A percentile compares a stretch with the other conserved stretches of the same genome.
phyloP scores from a whole-genome alignment of 495 filamentous ascomycete genomes.

The Zalerion maritima region DNA sequence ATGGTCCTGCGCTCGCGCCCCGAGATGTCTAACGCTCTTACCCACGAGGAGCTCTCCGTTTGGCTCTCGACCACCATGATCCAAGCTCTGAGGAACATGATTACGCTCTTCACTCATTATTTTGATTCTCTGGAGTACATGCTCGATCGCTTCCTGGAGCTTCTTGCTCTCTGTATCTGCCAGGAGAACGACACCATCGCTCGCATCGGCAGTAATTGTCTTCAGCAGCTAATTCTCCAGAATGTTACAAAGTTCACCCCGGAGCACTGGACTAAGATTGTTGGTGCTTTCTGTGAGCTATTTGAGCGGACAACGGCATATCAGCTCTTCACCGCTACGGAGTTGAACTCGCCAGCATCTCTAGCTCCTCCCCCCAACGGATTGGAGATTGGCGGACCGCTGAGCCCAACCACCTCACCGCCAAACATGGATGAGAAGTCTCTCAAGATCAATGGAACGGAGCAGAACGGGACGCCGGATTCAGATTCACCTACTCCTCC shows the following conservation, averaged over 20 bases:
- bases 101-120: constrained; percentile 95
- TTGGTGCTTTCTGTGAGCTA: constrained; percentile 85
- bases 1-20: constrained; percentile 92
- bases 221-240: constrained; percentile 90
- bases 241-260: constrained; percentile 82
- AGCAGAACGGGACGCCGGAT: constrained; percentile 16
- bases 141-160: constrained; percentile 86
- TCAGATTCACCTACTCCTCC: constrained; percentile 9
- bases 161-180: constrained; percentile 89
- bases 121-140: constrained; percentile 92
- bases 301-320: constrained; percentile 91
- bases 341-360: constrained; percentile 36
- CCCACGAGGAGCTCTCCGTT: constrained; percentile 92
- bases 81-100: constrained; percentile 94
- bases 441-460: constrained; percentile 48
- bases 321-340: constrained; percentile 80
- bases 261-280: constrained; percentile 85
- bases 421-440: constrained; percentile 31
- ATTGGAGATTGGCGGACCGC: constrained; percentile 25
- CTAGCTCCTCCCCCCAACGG: constrained; percentile 27
- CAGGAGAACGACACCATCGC: constrained; percentile 99
- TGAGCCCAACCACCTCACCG: constrained; percentile 23
- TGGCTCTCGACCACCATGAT: constrained; percentile 99
- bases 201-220: constrained; percentile 90
- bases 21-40: constrained; percentile 85